These are phyloP conservation scores for Fibroporia radiculosa DNA, from an alignment of 768 basidiomycete genomes.

Conservation along the genomic window DNA sequence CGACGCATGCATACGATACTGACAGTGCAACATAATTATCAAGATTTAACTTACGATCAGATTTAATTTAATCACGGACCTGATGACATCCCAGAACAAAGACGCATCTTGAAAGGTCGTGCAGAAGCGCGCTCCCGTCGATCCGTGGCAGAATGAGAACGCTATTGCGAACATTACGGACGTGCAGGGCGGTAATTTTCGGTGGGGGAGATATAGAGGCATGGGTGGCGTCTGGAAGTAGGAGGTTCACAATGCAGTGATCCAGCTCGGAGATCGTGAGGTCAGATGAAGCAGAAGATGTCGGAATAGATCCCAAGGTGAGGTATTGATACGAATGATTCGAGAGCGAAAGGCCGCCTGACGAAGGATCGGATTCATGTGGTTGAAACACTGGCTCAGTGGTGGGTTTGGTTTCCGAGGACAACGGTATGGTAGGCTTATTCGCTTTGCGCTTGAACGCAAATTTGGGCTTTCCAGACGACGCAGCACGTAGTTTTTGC, in stretches of 20 bases:
- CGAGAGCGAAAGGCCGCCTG: conserved; percentile 34
- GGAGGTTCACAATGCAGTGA: conserved; percentile 64
- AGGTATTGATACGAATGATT: conserved; percentile 40
- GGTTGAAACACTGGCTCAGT: neutral
- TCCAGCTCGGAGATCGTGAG: conserved; percentile 61
- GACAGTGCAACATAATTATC: neutral
- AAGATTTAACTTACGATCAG: neutral
- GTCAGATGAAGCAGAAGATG: conserved; percentile 30
- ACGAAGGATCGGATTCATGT: neutral
- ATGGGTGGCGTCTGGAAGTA: conserved; percentile 13
- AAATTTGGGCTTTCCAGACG: conserved; percentile 53
- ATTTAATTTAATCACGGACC: conserved; percentile 32
- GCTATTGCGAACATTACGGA: conserved; percentile 49
- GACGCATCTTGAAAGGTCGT: conserved; percentile 52
- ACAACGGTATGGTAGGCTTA: conserved; percentile 13
- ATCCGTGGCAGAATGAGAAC: conserved; percentile 60
- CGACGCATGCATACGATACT: conserved; percentile 90
- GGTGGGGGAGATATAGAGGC: conserved; percentile 2
- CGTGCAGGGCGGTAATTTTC: conserved; percentile 53
- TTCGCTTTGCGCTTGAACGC: conserved; percentile 47
- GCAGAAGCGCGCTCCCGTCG: conserved; percentile 65
- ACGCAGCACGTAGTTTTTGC: conserved; percentile 39
- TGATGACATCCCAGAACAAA: conserved; percentile 78
- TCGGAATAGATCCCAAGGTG: conserved; percentile 31
- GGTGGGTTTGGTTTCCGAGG: neutral